Evolutionary conservation across 2,329 filamentous ascomycete genomes (phyloP), one percentile per base, ranked within the genome.

Genomic region (Dactylonectria estremocensis): DNA sequence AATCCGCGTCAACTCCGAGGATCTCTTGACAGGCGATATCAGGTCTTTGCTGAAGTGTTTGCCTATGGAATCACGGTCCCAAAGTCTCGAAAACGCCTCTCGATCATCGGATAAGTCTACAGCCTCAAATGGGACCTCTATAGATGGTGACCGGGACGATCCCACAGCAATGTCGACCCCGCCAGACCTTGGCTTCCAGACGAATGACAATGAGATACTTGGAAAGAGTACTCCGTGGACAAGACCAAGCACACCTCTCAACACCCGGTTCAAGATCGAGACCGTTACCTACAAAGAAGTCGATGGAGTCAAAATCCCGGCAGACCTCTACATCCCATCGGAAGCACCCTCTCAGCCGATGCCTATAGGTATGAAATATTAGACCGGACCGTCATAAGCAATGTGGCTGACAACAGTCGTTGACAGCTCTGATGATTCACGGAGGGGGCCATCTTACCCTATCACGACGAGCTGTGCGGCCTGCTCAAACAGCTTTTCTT

Each of bases 201-300:
- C 57, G 13, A 46, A 45, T 22, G 28, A 14, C 7, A 52, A 28
- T 37, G 59, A 56, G n/a, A 22, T 33, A 24, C 52, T 66, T 43
- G 57, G 56, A 45, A 66, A 61, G 50, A 66, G 57, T 33, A 24
- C 31, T 22, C 63, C 63, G 24, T 66, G 63, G 63, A 66, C 35
- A 13, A 61, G 60, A 22, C 57, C 57, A 5, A 50, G 18, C 18
- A 55, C 16, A 2, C 57, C 52, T 22, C 63, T 66, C 33, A 61
- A 53, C 58, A 52, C 49, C 11, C 57, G 58, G 11, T 66, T 66
- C 52, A 66, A 66, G 57, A 66, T 71, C 13, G 64, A 71, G 35
- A 71, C 69, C 5, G 64, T 65, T 6, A 53, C 53, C 8, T 71
- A 71, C 43, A 71, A 71, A 40, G 59, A 65, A 22, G 43, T 69